phyloP scores from a whole-genome alignment of 129 eudicot genomes.

The Pulicaria dysenterica region DNA sequence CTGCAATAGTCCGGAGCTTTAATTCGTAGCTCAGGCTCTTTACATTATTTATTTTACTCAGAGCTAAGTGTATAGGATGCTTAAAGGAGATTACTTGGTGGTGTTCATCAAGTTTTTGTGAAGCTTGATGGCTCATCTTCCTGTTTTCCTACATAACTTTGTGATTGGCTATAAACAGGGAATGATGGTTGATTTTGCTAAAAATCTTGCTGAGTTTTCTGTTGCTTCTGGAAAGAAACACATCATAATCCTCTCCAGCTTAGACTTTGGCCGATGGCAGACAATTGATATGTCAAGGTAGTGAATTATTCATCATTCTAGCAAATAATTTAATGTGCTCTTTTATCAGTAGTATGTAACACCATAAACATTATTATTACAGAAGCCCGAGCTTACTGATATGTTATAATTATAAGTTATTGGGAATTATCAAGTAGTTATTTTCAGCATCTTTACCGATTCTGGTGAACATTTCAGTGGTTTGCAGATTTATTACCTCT shows the following conservation, averaged over 20 bases:
- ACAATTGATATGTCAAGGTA: slow-evolving; percentile 94
- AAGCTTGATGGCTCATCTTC: slow-evolving; percentile 16
- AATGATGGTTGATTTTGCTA: slow-evolving; percentile 84
- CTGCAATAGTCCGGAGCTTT: neutral
- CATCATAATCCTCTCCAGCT: slow-evolving; percentile 80
- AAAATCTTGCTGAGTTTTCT: slow-evolving; percentile 86
- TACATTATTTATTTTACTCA: neutral
- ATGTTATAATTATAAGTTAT: neutral
- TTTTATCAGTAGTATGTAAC: slow-evolving; percentile 1
- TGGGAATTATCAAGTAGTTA: neutral
- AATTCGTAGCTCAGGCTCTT: neutral
- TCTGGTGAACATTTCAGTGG: slow-evolving; percentile 62
- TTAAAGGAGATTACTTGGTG: neutral
- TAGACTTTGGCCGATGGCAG: slow-evolving; percentile 96
- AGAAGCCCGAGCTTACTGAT: neutral
- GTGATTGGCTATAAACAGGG: slow-evolving; percentile 62
- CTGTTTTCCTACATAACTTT: neutral
- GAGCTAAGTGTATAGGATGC: neutral
- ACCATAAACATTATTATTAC: neutral
- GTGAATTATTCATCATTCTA: neutral
- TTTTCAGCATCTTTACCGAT: slow-evolving; percentile 12
- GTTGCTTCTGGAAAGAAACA: slow-evolving; percentile 83
- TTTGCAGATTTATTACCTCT: slow-evolving; percentile 82
- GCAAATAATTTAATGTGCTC: neutral
- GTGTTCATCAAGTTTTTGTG: slow-evolving; percentile 15